Evolutionary conservation across 2,329 filamentous ascomycete species (phyloP), one percentile per base, ranked within the genome.

Genomic region (Xylariaceae sp.): DNA sequence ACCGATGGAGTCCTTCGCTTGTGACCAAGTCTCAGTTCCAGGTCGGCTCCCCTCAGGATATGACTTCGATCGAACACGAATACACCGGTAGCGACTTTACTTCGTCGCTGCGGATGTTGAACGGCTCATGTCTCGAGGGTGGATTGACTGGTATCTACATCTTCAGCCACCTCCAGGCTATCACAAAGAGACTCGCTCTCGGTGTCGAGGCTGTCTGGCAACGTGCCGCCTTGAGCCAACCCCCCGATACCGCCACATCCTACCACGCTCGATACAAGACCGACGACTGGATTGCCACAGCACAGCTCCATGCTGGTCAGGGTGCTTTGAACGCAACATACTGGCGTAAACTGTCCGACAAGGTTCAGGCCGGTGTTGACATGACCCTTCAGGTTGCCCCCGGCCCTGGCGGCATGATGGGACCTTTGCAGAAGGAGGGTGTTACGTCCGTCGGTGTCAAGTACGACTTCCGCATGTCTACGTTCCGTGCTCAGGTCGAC

Each of bases 381-480:
- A 86, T 96, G 82, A 96, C 92, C 75, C 82, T 99, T 61, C 88
- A 92, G 65, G 88, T 96, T 67, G 86, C 86, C 37, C 80, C 84
- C 34, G 81, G 84, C 57, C 55, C 57, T 9, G 84, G 83, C 55
- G 83, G 85, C 64, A 78, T 90, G 76, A 92, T 94, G 86, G 90
- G 86, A 42, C 37, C 37, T 51, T 74, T 87, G 56, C 84, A 87
- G 74, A 93, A 92, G 76, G 92, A 99, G 75, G 94, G 94, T 58
- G 83, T 90, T 62, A 92, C 95, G 56, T 91, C 92, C 57, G 83
- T 97, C 70, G 94, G 93, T 71, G 90, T 92, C 73, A 99, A 99
- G 79, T 99, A 99, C 78, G 93, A 97, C 75, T 99, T 99, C 85
- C 86, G 90, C 72, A 90, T 92, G 78, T 94, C 90, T 57, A 94